Percentiles rank a stretch among this genome's conserved stretches.
These are phyloP conservation scores for Erodium trifolium DNA, from an alignment of 441 rosid species.

Conservation along the genomic window DNA sequence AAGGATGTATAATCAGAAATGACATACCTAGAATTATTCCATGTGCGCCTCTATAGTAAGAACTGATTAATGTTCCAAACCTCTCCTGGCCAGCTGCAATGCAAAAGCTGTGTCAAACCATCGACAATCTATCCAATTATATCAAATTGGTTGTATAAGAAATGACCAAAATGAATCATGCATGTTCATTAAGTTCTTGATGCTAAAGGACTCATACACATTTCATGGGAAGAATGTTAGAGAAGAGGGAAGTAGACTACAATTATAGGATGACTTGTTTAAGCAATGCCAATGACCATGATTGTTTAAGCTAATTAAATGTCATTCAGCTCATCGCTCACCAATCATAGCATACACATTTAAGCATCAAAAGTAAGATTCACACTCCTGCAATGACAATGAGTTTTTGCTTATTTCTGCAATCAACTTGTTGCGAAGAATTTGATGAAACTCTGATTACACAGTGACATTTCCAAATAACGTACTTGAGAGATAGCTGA, in stretches of 20 bases:
- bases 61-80: constrained; percentile 51
- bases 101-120: neutral
- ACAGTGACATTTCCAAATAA: too few relatives aligned
- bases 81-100: constrained; percentile 72
- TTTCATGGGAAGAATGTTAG: neutral
- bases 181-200: neutral
- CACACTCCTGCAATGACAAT: neutral
- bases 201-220: neutral
- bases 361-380: constrained; percentile 1
- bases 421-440: too few relatives aligned
- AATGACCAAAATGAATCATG: neutral
- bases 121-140: neutral
- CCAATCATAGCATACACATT: neutral
- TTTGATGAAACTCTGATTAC: too few relatives aligned
- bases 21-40: constrained; percentile 64
- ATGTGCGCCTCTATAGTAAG: constrained; percentile 67
- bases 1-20: neutral
- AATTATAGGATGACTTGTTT: neutral
- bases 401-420: too few relatives aligned
- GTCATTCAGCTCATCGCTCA: neutral
- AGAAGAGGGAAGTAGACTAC: neutral
- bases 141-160: neutral
- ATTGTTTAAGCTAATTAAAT: neutral
- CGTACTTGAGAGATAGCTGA: too few relatives aligned
- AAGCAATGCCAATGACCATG: neutral